Conservation (phyloP, 768 basidiomycete genomes). For the Lentinula detonsa region DNA sequence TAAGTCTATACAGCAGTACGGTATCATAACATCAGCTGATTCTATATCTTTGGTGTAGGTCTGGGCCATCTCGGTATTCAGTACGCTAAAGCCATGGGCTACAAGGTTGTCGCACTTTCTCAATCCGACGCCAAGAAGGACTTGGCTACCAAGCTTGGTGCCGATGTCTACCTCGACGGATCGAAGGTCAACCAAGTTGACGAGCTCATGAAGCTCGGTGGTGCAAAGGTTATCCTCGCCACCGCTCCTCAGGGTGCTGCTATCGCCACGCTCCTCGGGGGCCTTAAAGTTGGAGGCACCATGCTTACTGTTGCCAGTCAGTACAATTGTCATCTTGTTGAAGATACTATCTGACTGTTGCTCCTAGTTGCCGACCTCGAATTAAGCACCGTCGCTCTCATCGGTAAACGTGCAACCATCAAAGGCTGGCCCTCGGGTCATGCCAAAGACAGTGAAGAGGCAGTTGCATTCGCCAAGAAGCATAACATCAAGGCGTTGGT, state of each 20-base stretch:
- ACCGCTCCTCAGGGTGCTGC: neutral
- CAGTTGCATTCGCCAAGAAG: neutral
- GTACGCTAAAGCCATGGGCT: neutral
- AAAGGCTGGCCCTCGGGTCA: slow-evolving; percentile 1
- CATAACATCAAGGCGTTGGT: neutral
- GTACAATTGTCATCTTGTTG: neutral
- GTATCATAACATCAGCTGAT: neutral
- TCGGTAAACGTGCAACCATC: neutral
- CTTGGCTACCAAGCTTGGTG: neutral
- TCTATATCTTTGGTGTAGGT: neutral
- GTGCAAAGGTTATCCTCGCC: neutral
- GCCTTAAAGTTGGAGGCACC: neutral
- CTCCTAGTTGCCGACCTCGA: neutral
- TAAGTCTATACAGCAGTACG: neutral
- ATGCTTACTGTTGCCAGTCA: neutral
- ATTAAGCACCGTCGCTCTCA: neutral
- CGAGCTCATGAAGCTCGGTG: neutral
- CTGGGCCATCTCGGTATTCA: slow-evolving; percentile 2
- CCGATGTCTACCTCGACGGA: slow-evolving; percentile 1
- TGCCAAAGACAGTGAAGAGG: slow-evolving; percentile 1
- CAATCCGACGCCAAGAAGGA: slow-evolving; percentile 1
- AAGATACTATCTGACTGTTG: neutral
- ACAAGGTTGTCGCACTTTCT: slow-evolving; percentile 2
- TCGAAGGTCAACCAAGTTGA: slow-evolving; percentile 1
- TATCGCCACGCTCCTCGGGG: neutral